These are phyloP conservation scores for Entonaema liquescens DNA, from an alignment of 495 filamentous ascomycete species.

Conservation along the genomic window DNA sequence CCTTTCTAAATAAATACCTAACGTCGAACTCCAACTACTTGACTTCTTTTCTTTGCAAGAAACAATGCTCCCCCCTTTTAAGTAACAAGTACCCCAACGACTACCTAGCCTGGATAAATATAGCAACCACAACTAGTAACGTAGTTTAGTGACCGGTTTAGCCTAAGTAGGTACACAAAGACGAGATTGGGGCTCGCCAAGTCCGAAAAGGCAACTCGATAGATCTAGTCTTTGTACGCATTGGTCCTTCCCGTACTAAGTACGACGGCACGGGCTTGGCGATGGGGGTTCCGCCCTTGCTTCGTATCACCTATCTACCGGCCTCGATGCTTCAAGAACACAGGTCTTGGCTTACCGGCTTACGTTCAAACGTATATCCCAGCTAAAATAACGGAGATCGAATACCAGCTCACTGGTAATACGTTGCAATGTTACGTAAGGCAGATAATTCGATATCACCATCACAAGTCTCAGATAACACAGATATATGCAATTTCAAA, in stretches of 20 bases:
- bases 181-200: background rate
- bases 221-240: background rate
- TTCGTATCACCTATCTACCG: background rate
- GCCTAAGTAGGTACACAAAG: background rate
- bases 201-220: background rate
- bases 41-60: too few relatives aligned
- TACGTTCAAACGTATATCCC: background rate
- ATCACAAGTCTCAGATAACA: background rate
- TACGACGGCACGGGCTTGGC: background rate
- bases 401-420: background rate
- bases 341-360: background rate
- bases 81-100: background rate
- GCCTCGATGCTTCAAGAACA: background rate
- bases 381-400: background rate
- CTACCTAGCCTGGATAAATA: background rate
- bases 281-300: background rate
- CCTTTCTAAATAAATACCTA: too few relatives aligned
- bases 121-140: background rate
- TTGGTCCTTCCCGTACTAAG: too few relatives aligned
- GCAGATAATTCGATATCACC: background rate
- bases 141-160: background rate
- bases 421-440: background rate
- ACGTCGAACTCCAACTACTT: too few relatives aligned
- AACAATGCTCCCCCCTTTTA: background rate
- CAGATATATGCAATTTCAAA: background rate